Evolutionary conservation across 495 filamentous ascomycete genomes (phyloP), one percentile per base, ranked within the genome.

Genomic region (Neurospora sp.): DNA sequence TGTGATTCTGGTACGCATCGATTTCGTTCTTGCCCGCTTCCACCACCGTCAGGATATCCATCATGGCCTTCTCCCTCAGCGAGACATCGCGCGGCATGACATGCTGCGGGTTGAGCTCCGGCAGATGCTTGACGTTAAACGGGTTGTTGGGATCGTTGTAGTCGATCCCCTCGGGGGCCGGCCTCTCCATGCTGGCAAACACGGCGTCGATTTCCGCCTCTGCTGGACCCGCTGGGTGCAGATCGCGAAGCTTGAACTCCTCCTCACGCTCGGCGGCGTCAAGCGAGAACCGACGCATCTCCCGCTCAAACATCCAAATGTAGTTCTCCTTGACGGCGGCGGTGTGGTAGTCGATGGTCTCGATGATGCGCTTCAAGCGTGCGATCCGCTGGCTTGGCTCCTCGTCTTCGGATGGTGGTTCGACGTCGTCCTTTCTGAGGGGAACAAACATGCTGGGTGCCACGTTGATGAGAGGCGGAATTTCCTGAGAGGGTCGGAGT

Each of bases 221-320:
- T 35, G 54, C 23, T 7, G 54, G 54, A 27, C 54, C 54, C 12
- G 54, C 27, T 5, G 71, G 70, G 20, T 70, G 20, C 62, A 81
- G 31, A 6, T 46, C 69, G 12, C 70, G 44, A 31, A 46, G 46
- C 11, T 88, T 88, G 76, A 91, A 88, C n/a, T 92, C 89, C 10
- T 89, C 88, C 41, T 89, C 86, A 37, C 82, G 82, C 46, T 94
- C 82, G 69, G 79, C 81, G 4, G 88, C 83, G 42, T 88, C 87
- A 77, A 90, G 69, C 9, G 79, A 71, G 37, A 82, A 75, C 9
- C 83, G 81, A 16, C 76, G 72, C 72, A 81, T 83, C 69, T 84
- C 83, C 12, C 79, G 79, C 44, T 82, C 72, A 23, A 85, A 73
- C 79, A 86, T 79, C 69, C 76, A 79, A 11, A 84, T 66, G 35